Conservation (phyloP, 1,139 yeast genomes). For the Saccharomyces uvarum region DNA sequence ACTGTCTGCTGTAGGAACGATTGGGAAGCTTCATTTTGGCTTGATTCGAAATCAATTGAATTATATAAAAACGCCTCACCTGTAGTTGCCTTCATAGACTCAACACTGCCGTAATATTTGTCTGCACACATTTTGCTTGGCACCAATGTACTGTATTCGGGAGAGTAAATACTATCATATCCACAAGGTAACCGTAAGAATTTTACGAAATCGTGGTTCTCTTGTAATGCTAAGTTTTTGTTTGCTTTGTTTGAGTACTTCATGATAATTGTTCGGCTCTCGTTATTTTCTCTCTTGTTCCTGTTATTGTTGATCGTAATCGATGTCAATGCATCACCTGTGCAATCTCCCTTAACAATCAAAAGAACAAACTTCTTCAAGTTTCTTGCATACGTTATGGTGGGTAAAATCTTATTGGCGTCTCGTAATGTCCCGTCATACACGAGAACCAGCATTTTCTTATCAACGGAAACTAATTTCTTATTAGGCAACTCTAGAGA, state of each 20-base stretch:
- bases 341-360: slow-evolving; percentile 24
- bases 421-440: slow-evolving; percentile 27
- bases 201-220: slow-evolving; percentile 20
- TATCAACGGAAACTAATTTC: slow-evolving; percentile 22
- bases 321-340: slow-evolving; percentile 27
- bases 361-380: slow-evolving; percentile 21
- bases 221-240: slow-evolving; percentile 16
- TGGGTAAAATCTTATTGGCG: slow-evolving; percentile 24
- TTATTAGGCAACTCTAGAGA: slow-evolving; percentile 23
- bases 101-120: slow-evolving; percentile 25
- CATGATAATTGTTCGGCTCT: slow-evolving; percentile 18
- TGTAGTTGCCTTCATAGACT: slow-evolving; percentile 28
- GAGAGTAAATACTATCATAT: slow-evolving; percentile 24
- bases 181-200: slow-evolving; percentile 27
- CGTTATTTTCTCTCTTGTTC: slow-evolving; percentile 19
- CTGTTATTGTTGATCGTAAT: slow-evolving; percentile 30
- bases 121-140: slow-evolving; percentile 27
- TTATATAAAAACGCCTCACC: slow-evolving; percentile 30
- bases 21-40: slow-evolving; percentile 8
- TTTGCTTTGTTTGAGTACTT: slow-evolving; percentile 21
- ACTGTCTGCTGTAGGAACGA: slow-evolving; percentile 20
- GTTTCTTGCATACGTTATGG: slow-evolving; percentile 23
- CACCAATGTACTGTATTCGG: slow-evolving; percentile 21
- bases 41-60: slow-evolving; percentile 7
- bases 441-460: slow-evolving; percentile 21